Conservation (phyloP, 148 eudicot species). For the Chenopodium berlandieri region DNA sequence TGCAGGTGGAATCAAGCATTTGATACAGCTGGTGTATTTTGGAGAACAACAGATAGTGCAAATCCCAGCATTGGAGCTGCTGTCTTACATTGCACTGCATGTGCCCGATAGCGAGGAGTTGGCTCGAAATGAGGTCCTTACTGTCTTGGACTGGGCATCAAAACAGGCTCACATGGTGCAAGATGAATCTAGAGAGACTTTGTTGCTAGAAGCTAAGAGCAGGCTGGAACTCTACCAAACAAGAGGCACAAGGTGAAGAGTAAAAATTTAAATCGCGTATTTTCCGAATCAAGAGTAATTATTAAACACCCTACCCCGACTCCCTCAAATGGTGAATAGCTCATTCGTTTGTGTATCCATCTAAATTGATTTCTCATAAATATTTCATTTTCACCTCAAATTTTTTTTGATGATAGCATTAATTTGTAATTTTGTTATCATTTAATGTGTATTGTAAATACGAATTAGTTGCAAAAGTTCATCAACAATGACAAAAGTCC, state of each 20-base stretch:
- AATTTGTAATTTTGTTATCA: neutral
- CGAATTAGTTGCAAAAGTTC: constrained; percentile 6
- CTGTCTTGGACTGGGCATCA: constrained; percentile 85
- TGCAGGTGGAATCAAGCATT: constrained; percentile 77
- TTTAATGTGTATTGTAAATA: constrained; percentile 4
- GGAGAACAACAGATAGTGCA: constrained; percentile 81
- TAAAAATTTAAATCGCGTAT: neutral
- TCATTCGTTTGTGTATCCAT: constrained; percentile 26
- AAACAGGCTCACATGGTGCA: constrained; percentile 65
- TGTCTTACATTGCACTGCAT: constrained; percentile 63
- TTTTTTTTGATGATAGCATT: neutral
- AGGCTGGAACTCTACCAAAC: constrained; percentile 83
- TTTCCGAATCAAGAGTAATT: neutral
- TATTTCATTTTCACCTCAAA: neutral
- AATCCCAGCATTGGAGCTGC: constrained; percentile 51
- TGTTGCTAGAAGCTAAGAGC: constrained; percentile 66
- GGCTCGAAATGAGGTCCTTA: constrained; percentile 66
- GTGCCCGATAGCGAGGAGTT: constrained; percentile 86
- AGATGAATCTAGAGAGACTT: constrained; percentile 48
- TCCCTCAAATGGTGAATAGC: constrained; percentile 17
- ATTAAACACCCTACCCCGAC: neutral
- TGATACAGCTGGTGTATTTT: constrained; percentile 84
- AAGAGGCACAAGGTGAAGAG: constrained; percentile 54
- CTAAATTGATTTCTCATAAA: neutral
- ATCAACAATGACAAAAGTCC: neutral